Conservation (phyloP, 2,329 filamentous ascomycete genomes). For the Shiraia sp. region DNA sequence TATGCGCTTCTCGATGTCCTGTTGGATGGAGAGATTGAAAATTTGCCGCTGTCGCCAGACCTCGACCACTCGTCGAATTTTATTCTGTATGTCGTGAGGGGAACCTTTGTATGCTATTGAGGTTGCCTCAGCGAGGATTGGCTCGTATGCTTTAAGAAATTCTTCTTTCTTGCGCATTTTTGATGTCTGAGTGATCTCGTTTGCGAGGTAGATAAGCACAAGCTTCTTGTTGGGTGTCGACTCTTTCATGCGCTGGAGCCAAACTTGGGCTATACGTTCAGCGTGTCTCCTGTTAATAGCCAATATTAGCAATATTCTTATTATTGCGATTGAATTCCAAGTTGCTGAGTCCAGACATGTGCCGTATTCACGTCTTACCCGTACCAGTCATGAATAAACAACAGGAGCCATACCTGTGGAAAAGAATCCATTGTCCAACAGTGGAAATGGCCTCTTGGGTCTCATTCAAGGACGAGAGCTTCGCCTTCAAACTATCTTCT, state of each 20-base stretch:
- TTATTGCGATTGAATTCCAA: not conserved
- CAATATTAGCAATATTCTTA: constrained; percentile 20
- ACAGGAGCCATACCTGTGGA: constrained; percentile 73
- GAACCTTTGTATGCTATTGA: constrained; percentile 89
- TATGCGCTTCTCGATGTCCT: constrained; percentile 76
- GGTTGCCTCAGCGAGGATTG: constrained; percentile 88
- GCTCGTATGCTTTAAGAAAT: constrained; percentile 88
- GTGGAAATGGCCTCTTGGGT: constrained; percentile 96
- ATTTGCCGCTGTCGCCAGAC: constrained; percentile 89
- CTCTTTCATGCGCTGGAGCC: constrained; percentile 88
- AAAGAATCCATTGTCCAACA: constrained; percentile 99
- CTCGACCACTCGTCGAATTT: constrained; percentile 85
- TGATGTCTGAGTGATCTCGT: constrained; percentile 96
- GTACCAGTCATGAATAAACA: constrained; percentile 1
- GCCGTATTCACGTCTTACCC: constrained; percentile 5
- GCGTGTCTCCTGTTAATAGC: constrained; percentile 73
- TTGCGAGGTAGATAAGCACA: constrained; percentile 91
- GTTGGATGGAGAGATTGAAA: constrained; percentile 79
- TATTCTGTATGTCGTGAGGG: constrained; percentile 78
- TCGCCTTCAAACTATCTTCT: constrained; percentile 92
- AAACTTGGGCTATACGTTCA: constrained; percentile 86
- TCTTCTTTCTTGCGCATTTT: constrained; percentile 91
- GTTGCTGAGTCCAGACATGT: not conserved
- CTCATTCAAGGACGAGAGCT: constrained; percentile 93
- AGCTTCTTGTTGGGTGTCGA: constrained; percentile 83